Conservation (phyloP, 352 stramenopile species). For the Phytophthora ramorum region DNA sequence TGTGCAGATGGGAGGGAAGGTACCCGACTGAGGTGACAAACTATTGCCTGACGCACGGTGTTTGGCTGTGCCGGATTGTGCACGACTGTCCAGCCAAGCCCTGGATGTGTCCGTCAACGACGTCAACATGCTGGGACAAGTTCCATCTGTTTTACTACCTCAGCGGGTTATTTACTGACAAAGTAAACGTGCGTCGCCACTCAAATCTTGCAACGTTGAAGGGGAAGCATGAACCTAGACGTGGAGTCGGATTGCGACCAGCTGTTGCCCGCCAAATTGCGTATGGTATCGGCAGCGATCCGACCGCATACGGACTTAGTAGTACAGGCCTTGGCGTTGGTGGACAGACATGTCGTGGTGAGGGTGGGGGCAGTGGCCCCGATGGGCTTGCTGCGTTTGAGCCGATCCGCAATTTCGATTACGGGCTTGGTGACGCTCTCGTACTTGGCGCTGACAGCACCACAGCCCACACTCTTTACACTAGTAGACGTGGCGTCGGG, state of each 20-base stretch:
- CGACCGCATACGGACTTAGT: background rate
- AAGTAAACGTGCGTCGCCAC: slow-evolving; percentile 3
- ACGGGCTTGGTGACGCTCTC: too few relatives aligned
- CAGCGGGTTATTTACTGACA: background rate
- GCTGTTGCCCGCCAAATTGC: background rate
- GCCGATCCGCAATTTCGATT: too few relatives aligned
- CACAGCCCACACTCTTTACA: too few relatives aligned
- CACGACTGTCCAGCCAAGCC: background rate
- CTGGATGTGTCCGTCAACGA: slow-evolving; percentile 4
- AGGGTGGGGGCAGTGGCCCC: too few relatives aligned
- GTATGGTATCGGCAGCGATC: background rate
- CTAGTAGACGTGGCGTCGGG: too few relatives aligned
- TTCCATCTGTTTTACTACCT: slow-evolving; percentile 9
- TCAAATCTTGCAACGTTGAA: background rate
- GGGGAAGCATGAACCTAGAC: background rate
- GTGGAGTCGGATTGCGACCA: background rate
- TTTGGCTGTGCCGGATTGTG: slow-evolving; percentile 2
- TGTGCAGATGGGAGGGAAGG: background rate
- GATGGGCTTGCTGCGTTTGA: too few relatives aligned
- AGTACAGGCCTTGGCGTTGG: too few relatives aligned
- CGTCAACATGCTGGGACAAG: slow-evolving; percentile 17
- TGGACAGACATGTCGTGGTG: too few relatives aligned
- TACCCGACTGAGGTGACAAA: slow-evolving; percentile 9
- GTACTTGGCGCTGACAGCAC: too few relatives aligned
- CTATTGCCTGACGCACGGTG: slow-evolving; percentile 1